Percentiles rank a stretch among this genome's conserved stretches.
phyloP scores from a whole-genome alignment of 768 basidiomycete genomes.

The Boletus rubescentipes region DNA sequence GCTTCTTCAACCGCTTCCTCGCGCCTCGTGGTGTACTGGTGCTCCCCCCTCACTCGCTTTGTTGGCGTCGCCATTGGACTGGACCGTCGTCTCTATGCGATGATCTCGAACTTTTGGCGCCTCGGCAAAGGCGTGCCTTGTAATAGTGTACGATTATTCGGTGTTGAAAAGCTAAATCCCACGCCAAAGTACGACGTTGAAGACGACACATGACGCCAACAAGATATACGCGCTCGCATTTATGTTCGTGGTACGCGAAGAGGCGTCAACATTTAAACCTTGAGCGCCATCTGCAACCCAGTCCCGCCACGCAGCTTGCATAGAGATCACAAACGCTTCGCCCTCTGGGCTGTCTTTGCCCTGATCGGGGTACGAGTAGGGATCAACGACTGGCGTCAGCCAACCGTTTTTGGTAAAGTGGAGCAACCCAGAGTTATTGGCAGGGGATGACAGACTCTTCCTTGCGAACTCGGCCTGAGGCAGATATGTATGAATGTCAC shows the following conservation, averaged over 20 bases:
- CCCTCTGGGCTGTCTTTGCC: conserved; percentile 68
- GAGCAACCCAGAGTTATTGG: conserved; percentile 24
- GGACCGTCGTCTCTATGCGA: too few species aligned
- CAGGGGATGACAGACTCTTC: conserved; percentile 31
- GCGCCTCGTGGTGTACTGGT: too few species aligned
- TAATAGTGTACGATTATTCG: too few species aligned
- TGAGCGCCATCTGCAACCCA: conserved; percentile 60
- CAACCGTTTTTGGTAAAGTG: conserved; percentile 64
- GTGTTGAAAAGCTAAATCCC: background rate
- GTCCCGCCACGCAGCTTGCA: conserved; percentile 75
- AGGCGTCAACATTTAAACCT: conserved; percentile 48
- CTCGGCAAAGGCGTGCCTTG: too few species aligned
- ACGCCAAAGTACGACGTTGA: background rate
- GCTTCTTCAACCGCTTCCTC: too few species aligned
- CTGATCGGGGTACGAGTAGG: conserved; percentile 47
- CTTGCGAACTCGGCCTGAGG: conserved; percentile 59
- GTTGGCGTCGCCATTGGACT: too few species aligned
- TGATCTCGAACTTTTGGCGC: too few species aligned
- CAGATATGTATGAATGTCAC: conserved; percentile 48
- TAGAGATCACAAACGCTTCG: conserved; percentile 74
- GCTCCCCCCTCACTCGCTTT: too few species aligned
- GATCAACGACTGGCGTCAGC: conserved; percentile 76
- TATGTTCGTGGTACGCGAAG: background rate
- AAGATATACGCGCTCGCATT: background rate
- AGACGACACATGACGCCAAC: background rate